Evolutionary conservation across 495 filamentous ascomycete genomes (phyloP).

Genomic region (Paragyromitra xinjiangensis): DNA sequence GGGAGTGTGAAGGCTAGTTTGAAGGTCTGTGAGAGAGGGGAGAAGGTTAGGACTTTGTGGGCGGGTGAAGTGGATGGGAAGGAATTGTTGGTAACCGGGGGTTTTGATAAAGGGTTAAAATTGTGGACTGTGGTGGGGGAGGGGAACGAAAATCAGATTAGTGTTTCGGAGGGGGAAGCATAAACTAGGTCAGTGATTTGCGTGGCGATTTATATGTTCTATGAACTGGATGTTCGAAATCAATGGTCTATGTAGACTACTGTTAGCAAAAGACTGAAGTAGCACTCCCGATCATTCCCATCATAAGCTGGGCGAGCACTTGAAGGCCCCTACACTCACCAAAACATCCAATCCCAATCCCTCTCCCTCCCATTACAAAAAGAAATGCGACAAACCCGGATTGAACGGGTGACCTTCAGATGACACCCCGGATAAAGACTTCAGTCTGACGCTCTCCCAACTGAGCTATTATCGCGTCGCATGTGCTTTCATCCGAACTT

Average conservation of each 20-base stretch:
- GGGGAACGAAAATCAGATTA: neutral
- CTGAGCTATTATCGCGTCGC: conserved; percentile 55
- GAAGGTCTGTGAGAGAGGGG: conserved; percentile 66
- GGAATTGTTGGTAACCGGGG: conserved; percentile 73
- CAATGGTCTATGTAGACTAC: conserved; percentile 21
- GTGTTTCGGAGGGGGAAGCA: neutral
- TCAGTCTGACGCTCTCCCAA: conserved; percentile 56
- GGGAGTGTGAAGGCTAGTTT: conserved; percentile 67
- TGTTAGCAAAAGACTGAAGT: neutral
- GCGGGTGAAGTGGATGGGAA: conserved; percentile 65
- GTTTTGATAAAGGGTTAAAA: conserved; percentile 72
- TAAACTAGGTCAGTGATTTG: conserved; percentile 20
- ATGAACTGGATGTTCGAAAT: neutral
- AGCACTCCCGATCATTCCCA: neutral
- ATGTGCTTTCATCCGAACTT: conserved; percentile 16
- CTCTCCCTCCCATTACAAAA: neutral
- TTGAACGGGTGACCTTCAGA: conserved; percentile 51
- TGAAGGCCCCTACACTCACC: neutral
- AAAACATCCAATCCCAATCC: neutral
- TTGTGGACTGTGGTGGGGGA: conserved; percentile 65
- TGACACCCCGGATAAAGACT: conserved; percentile 39
- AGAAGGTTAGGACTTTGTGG: conserved; percentile 73
- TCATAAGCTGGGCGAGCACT: neutral
- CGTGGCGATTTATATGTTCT: neutral
- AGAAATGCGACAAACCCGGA: conserved; percentile 50